phyloP scores from a whole-genome alignment of 441 rosid genomes.

The California macrophylla region DNA sequence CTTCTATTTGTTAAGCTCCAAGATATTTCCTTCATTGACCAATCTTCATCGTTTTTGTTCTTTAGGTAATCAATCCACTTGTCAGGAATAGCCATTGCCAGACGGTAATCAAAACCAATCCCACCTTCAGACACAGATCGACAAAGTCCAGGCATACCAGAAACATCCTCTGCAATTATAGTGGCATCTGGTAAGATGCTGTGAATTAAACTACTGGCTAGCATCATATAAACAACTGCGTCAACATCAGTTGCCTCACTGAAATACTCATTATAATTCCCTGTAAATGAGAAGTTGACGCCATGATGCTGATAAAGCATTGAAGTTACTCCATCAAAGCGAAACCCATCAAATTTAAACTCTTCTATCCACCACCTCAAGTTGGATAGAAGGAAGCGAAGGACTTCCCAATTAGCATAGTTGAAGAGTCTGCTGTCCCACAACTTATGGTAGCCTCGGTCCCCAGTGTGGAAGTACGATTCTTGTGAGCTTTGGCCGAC shows the following conservation, averaged over 20 bases:
- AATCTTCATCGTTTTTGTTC: slow-evolving; percentile 63
- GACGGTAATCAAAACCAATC: slow-evolving; percentile 61
- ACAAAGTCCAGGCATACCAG: slow-evolving; percentile 85
- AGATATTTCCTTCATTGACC: slow-evolving; percentile 64
- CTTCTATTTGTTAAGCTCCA: slow-evolving; percentile 64
- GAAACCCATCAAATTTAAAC: slow-evolving; percentile 67
- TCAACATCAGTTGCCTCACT: slow-evolving; percentile 69
- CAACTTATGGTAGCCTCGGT: slow-evolving; percentile 58
- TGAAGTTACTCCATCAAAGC: slow-evolving; percentile 78
- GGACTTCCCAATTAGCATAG: slow-evolving; percentile 83
- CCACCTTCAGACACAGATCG: slow-evolving; percentile 54
- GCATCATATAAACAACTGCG: slow-evolving; percentile 73
- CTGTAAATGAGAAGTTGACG: slow-evolving; percentile 54
- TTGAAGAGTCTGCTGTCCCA: slow-evolving; percentile 84
- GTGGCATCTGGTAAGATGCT: slow-evolving; percentile 57
- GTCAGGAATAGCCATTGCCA: slow-evolving; percentile 87
- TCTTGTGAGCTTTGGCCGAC: slow-evolving; percentile 69
- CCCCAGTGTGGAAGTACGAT: slow-evolving; percentile 69
- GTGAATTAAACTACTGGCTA: slow-evolving; percentile 58
- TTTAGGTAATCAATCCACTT: slow-evolving; percentile 76
- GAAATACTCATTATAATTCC: slow-evolving; percentile 60
- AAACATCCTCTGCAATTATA: slow-evolving; percentile 79
- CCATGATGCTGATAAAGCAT: slow-evolving; percentile 84
- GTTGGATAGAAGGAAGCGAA: slow-evolving; percentile 71
- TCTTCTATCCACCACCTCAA: slow-evolving; percentile 86